Conservation (phyloP, 2,329 filamentous ascomycete species). For the Colletotrichum gloeosporioides region DNA sequence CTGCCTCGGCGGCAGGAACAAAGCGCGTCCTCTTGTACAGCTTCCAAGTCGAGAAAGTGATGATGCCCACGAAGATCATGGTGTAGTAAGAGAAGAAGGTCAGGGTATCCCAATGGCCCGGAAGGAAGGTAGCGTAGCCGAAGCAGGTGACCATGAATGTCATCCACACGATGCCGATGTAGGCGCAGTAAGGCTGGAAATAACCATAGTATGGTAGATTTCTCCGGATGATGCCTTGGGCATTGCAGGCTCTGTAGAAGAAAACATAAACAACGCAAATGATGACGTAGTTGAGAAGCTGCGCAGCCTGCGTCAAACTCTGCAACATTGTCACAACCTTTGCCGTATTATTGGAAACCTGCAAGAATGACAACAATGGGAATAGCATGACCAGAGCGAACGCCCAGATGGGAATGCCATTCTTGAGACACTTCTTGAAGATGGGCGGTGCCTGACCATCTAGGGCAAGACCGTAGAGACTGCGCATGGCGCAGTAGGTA, state of each 20-base stretch:
- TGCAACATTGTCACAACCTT: conserved; percentile 58
- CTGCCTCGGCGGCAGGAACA: conserved; percentile 57
- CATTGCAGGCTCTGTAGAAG: conserved; percentile 60
- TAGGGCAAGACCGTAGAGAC: conserved; percentile 59
- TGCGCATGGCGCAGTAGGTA: conserved; percentile 59
- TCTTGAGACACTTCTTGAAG: conserved; percentile 58
- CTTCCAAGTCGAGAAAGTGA: conserved; percentile 68
- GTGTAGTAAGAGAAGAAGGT: conserved; percentile 60
- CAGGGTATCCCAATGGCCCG: conserved; percentile 46
- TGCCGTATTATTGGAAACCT: conserved; percentile 52
- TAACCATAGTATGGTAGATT: conserved; percentile 62
- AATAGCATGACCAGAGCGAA: conserved; percentile 60
- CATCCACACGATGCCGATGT: conserved; percentile 48
- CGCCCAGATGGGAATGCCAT: conserved; percentile 66
- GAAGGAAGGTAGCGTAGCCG: conserved; percentile 57
- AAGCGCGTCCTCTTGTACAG: conserved; percentile 63
- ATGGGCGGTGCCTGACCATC: conserved; percentile 57
- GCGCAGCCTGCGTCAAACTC: conserved; percentile 51
- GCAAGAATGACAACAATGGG: conserved; percentile 58
- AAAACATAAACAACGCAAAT: conserved; percentile 62
- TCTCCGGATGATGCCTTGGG: conserved; percentile 49
- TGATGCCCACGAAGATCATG: conserved; percentile 58
- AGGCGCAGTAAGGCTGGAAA: conserved; percentile 64
- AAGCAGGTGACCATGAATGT: conserved; percentile 53
- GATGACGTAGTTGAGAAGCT: conserved; percentile 55